These are phyloP conservation scores for Heteromeles arbutifolia DNA, from an alignment of 306 rosid genomes.

Conservation along the genomic window DNA sequence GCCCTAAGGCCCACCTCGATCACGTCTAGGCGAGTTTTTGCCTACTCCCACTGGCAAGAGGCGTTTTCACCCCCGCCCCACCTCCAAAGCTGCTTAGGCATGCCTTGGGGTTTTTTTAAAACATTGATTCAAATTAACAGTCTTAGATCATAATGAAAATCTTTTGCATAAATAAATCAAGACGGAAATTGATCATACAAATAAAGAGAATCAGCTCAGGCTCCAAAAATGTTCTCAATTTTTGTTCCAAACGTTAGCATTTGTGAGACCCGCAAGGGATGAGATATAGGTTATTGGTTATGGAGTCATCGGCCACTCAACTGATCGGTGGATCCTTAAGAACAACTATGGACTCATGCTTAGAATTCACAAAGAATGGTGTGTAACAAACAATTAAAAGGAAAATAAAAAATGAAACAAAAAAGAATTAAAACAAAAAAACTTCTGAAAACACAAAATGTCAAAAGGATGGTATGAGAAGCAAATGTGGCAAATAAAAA, in stretches of 20 bases:
- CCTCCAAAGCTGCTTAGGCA: too few relatives aligned
- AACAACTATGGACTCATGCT: background rate
- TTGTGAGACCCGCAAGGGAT: background rate
- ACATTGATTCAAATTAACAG: background rate
- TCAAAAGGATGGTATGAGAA: background rate
- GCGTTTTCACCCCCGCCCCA: too few relatives aligned
- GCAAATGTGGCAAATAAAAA: background rate
- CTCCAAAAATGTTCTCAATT: background rate
- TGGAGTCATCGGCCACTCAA: background rate
- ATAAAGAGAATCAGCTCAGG: background rate
- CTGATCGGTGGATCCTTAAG: background rate
- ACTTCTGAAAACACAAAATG: background rate
- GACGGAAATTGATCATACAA: background rate
- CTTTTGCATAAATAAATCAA: background rate
- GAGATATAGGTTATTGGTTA: background rate
- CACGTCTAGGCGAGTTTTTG: too few relatives aligned
- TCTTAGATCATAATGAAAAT: background rate
- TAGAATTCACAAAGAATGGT: background rate
- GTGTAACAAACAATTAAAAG: background rate
- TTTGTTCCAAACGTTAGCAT: background rate
- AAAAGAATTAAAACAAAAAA: background rate
- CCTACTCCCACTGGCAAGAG: too few relatives aligned
- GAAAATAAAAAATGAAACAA: background rate
- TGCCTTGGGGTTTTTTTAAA: too few relatives aligned
- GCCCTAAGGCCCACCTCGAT: too few relatives aligned